A percentile compares a stretch with the other conserved stretches of the same genome.
Evolutionary conservation across 768 basidiomycete species (phyloP).

Genomic region (Mycena galericulata): DNA sequence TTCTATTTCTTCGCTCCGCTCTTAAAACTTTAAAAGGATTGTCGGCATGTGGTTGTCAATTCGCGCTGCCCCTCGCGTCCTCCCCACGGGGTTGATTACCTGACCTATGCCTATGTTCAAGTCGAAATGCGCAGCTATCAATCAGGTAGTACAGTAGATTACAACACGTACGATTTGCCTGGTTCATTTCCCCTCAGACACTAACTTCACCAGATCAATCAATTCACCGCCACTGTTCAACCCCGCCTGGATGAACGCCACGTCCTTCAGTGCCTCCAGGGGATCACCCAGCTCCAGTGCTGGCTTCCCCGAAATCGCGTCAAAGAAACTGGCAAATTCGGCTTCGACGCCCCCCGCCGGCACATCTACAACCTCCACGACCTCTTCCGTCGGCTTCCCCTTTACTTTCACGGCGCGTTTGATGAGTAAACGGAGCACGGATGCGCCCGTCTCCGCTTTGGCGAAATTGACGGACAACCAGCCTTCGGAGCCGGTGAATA

Average conservation of each 20-base stretch:
- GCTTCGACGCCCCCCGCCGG: slow-evolving; percentile 63
- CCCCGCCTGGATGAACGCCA: slow-evolving; percentile 84
- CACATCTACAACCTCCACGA: slow-evolving; percentile 64
- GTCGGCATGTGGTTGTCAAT: no score
- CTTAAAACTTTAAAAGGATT: no score
- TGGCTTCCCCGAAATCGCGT: slow-evolving; percentile 61
- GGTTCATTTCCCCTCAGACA: slow-evolving; percentile 36
- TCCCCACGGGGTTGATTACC: no score
- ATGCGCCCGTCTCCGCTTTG: slow-evolving; percentile 39
- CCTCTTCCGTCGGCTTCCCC: slow-evolving; percentile 56
- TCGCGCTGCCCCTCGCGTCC: no score
- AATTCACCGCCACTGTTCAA: slow-evolving; percentile 73
- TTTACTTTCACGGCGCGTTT: slow-evolving; percentile 51
- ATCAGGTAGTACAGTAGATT: no score
- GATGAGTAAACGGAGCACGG: slow-evolving; percentile 53
- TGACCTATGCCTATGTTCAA: no score
- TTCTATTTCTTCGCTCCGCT: no score
- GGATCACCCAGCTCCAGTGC: slow-evolving; percentile 65
- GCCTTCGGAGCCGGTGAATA: slow-evolving; percentile 73
- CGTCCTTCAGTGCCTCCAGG: slow-evolving; percentile 73
- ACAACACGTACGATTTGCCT: no score
- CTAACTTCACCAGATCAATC: slow-evolving; percentile 65
- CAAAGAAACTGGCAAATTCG: slow-evolving; percentile 72
- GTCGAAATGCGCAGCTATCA: no score
- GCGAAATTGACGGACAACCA: slow-evolving; percentile 63